Base-by-base conservation (phyloP, 192 early-diverging fungal species). In the Spizellomyces punctatus region DNA sequence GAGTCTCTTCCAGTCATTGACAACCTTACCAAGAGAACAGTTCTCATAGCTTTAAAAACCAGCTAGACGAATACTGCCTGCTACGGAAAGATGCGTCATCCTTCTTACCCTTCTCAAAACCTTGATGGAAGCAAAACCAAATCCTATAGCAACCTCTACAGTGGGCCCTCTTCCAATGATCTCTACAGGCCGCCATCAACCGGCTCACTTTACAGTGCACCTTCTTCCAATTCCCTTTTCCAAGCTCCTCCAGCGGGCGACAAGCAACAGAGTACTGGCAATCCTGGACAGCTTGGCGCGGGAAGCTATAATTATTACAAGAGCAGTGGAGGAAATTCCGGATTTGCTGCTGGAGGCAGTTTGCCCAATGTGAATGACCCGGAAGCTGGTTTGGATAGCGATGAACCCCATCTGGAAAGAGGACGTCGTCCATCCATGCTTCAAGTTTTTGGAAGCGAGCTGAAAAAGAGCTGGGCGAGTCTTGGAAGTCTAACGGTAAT, bases 401-500 rank as follows among this genome's bases (percentile, higher is more conserved):
- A 61, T 9, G 10, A 43, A 6, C 57, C n/a, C 12, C 67, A 61
- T 2, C 60, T 45, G 5, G 16, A 12, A 10, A 19, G 16, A n/a
- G 42, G 17, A 10, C 48, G 69, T 46, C 69, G 69, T 16, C 50
- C 50, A 21, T 71, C 69, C 45, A 48, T 71, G 16, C 44, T 71
- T 14, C 19, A 42, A 4, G 69, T 71, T 14, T 71, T 71, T 63
- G 58, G 69, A 16, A 46, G 36, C 6, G 69, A 62, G 12, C 58
- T 71, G 58, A 71, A 71, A 36, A 71, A 71, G 45, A 71, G 69
- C 47, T 71, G 69, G 69, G 57, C 58, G 7, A 71, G 69, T 44
- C 58, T 71, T 43, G 69, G 69, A 19, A 71, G 50, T 36, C 46
- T 71, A 10, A 71, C 69, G 44, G 69, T 71, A 69, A 2, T 2